Evolutionary conservation across 345 rosid species (phyloP).

Genomic region (Salix udensis): DNA sequence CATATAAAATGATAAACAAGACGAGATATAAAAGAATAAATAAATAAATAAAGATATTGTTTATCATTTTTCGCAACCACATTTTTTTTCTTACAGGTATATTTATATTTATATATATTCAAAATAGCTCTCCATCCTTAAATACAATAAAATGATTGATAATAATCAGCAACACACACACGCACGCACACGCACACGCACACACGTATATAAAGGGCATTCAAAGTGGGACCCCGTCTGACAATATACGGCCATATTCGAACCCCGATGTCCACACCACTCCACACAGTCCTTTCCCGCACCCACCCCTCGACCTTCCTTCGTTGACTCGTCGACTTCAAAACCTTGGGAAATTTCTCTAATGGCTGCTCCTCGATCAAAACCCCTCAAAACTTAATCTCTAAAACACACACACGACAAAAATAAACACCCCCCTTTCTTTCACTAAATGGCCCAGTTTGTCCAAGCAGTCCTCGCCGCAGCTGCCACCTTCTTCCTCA

Average conservation of each 20-base stretch:
- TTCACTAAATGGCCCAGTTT: slow-evolving; percentile 12
- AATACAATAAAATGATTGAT: no score
- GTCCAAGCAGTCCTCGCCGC: slow-evolving; percentile 26
- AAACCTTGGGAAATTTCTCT: slow-evolving; percentile 15
- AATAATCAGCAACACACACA: no score
- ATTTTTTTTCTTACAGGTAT: no score
- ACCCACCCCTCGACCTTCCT: not conserved
- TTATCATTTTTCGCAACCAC: no score
- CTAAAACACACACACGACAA: not conserved
- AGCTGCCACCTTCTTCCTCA: slow-evolving; percentile 21
- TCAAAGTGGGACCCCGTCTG: not conserved
- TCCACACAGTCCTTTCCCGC: slow-evolving; percentile 8
- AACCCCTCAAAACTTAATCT: not conserved
- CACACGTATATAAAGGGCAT: not conserved
- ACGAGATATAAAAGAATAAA: no score
- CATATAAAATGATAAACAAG: no score
- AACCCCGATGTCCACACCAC: not conserved
- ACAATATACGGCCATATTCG: not conserved
- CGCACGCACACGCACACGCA: rapidly evolving
- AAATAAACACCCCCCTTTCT: not conserved
- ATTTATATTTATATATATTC: no score
- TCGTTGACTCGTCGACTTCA: slow-evolving; percentile 36
- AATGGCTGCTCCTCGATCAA: slow-evolving; percentile 22
- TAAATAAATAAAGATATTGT: no score
- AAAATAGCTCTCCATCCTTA: no score